phyloP scores from a whole-genome alignment of 768 basidiomycete species.

The Psilocybe sp. region DNA sequence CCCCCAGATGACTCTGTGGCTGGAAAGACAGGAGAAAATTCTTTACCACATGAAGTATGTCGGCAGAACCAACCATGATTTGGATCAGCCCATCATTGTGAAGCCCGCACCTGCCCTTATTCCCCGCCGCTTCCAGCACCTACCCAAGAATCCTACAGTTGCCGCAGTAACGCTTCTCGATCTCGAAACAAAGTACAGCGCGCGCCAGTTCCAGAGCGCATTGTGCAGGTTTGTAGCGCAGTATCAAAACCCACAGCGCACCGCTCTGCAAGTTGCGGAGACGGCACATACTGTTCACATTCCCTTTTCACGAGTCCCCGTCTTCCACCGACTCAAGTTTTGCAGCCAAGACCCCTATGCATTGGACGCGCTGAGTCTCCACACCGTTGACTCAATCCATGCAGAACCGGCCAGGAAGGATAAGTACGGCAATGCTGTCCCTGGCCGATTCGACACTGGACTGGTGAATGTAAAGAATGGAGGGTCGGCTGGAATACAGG shows the following conservation, averaged over 20 bases:
- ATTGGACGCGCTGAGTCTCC: background rate
- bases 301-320: background rate
- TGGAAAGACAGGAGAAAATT: slow-evolving; percentile 31
- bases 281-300: background rate
- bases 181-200: background rate
- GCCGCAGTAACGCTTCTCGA: background rate
- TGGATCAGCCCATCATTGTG: background rate
- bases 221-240: background rate
- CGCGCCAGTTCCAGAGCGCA: background rate
- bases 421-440: slow-evolving; percentile 13
- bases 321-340: slow-evolving; percentile 8
- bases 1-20: slow-evolving; percentile 35
- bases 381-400: slow-evolving; percentile 22
- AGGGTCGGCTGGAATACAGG: background rate
- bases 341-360: background rate
- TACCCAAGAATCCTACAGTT: background rate
- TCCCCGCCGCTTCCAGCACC: background rate
- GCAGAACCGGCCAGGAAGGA: slow-evolving; percentile 16
- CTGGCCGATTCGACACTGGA: slow-evolving; percentile 11
- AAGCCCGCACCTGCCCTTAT: background rate
- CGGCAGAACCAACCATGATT: background rate
- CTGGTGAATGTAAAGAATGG: background rate
- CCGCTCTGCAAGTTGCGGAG: background rate
- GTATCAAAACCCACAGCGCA: background rate
- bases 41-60: background rate